A percentile compares a stretch with the other conserved stretches of the same genome.
Conservation (phyloP, 1,139 yeast genomes). For the Magnusiomyces suaveolens region DNA sequence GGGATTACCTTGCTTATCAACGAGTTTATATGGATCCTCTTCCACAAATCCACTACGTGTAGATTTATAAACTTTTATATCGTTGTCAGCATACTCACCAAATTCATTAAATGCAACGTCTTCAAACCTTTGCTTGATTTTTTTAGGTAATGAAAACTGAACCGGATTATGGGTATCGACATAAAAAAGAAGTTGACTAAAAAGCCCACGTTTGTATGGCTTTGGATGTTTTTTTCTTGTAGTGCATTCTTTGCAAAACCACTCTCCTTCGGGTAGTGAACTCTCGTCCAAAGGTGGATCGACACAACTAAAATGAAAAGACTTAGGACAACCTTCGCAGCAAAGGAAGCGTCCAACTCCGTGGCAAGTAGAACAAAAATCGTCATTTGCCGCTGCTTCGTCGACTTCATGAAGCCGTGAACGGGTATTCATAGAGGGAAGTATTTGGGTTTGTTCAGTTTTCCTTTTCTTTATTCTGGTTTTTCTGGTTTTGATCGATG, state of each 20-base stretch:
- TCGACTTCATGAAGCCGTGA: slow-evolving; percentile 2
- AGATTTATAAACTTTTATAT: slow-evolving; percentile 33
- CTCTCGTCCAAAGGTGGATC: slow-evolving; percentile 78
- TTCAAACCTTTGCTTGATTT: slow-evolving; percentile 61
- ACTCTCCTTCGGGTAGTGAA: slow-evolving; percentile 74
- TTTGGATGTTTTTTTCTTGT: slow-evolving; percentile 29
- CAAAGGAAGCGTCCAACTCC: slow-evolving; percentile 83
- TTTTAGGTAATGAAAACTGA: slow-evolving; percentile 63
- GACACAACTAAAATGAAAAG: slow-evolving; percentile 85
- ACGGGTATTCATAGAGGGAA: slow-evolving; percentile 1
- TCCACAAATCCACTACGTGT: slow-evolving; percentile 33
- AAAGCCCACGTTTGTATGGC: slow-evolving; percentile 33
- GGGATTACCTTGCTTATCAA: slow-evolving; percentile 56
- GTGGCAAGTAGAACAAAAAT: slow-evolving; percentile 80
- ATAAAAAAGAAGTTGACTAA: slow-evolving; percentile 54
- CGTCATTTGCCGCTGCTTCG: slow-evolving; percentile 47
- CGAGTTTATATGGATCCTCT: slow-evolving; percentile 55
- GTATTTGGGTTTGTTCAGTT: neutral
- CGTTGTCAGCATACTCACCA: slow-evolving; percentile 64
- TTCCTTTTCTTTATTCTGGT: slow-evolving; percentile 5
- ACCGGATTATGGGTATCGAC: slow-evolving; percentile 54
- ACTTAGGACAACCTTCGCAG: slow-evolving; percentile 86
- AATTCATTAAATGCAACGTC: slow-evolving; percentile 57
- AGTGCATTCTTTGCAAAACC: slow-evolving; percentile 76
- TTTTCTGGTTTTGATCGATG: neutral